These are phyloP conservation scores for Amanita rimosa DNA, from an alignment of 768 basidiomycete genomes.

Conservation along the genomic window DNA sequence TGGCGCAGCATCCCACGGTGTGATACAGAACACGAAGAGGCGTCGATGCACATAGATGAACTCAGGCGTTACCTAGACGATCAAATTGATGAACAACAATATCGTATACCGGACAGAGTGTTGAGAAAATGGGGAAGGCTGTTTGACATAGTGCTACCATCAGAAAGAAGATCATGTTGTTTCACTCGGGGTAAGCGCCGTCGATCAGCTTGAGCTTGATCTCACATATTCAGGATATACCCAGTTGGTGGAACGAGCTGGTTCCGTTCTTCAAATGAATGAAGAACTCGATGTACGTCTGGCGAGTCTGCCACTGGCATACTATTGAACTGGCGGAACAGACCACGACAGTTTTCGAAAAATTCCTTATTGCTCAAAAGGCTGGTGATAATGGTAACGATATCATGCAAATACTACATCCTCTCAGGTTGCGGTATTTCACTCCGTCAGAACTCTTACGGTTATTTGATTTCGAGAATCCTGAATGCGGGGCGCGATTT, in stretches of 20 bases:
- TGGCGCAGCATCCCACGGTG: constrained; percentile 44
- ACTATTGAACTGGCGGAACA: constrained; percentile 14
- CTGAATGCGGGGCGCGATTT: constrained; percentile 21
- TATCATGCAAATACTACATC: constrained; percentile 42
- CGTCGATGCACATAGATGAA: constrained; percentile 6
- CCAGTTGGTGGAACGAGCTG: constrained; percentile 64
- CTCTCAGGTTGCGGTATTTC: constrained; percentile 65
- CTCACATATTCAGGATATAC: constrained; percentile 45
- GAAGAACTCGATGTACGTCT: constrained; percentile 47
- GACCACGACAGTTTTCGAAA: constrained; percentile 51
- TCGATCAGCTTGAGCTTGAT: not conserved
- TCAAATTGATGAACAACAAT: constrained; percentile 10
- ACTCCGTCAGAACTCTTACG: constrained; percentile 62
- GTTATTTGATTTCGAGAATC: constrained; percentile 46
- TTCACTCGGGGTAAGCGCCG: constrained; percentile 57
- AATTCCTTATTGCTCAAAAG: constrained; percentile 36
- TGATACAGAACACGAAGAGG: not conserved
- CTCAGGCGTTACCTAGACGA: constrained; percentile 33
- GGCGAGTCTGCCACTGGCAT: not conserved
- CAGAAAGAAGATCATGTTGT: constrained; percentile 55
- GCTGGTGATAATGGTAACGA: constrained; percentile 18
- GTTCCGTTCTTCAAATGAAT: constrained; percentile 68
- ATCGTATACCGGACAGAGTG: constrained; percentile 46
- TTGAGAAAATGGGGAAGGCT: constrained; percentile 66
- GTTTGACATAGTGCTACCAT: constrained; percentile 70